These are phyloP conservation scores for Claviceps sp. DNA, from an alignment of 2,329 filamentous ascomycete species.

Conservation along the genomic window DNA sequence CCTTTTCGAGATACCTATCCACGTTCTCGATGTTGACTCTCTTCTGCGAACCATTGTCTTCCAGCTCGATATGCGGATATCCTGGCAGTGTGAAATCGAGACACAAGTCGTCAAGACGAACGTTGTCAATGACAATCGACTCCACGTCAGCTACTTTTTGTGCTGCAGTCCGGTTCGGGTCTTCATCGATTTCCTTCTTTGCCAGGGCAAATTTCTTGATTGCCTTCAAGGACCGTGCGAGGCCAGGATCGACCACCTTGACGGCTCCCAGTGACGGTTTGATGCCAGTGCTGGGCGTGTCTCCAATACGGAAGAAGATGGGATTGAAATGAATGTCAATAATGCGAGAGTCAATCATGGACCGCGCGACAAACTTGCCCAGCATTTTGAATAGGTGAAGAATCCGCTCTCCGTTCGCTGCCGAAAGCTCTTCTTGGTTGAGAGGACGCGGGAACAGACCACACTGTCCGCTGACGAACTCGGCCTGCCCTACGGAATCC, in stretches of 20 bases:
- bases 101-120: conserved; percentile 71
- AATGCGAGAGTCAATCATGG: conserved; percentile 96
- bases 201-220: conserved; percentile 76
- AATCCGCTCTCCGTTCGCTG: conserved; percentile 74
- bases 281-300: conserved; percentile 47
- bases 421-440: conserved; percentile 59
- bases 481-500: conserved; percentile 56
- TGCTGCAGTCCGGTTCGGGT: conserved; percentile 47
- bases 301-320: conserved; percentile 90
- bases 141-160: conserved; percentile 61
- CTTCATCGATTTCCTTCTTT: conserved; percentile 71
- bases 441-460: conserved; percentile 89
- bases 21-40: conserved; percentile 83
- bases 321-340: conserved; percentile 97
- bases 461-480: conserved; percentile 72
- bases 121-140: conserved; percentile 60
- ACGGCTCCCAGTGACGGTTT: conserved; percentile 79
- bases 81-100: conserved; percentile 93
- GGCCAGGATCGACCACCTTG: conserved; percentile 72
- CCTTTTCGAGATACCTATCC: conserved; percentile 73
- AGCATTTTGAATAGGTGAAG: conserved; percentile 83
- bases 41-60: conserved; percentile 59
- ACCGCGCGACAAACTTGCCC: conserved; percentile 92
- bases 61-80: conserved; percentile 73
- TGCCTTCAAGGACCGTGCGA: conserved; percentile 74